Base-by-base conservation (phyloP, 2,329 filamentous ascomycete genomes). In the Fusarium keratoplasticum region DNA sequence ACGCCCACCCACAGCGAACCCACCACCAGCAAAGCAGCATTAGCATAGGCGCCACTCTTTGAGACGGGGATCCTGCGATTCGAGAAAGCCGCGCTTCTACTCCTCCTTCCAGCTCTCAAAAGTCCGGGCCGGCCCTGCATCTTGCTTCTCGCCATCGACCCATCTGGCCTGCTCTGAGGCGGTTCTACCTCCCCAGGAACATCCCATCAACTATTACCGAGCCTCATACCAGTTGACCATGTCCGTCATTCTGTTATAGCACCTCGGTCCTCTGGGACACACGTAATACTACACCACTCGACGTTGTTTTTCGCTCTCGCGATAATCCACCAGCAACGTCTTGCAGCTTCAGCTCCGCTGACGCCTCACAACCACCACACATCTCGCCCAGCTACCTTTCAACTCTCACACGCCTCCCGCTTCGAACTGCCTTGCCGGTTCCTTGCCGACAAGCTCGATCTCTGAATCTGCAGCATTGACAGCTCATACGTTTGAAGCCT, bases 181-280 rank as follows among this genome's bases (percentile, higher is more conserved):
- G 25, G 58, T 72, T 63, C 55, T 52, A 69, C 58, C 61, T 61
- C 61, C 60, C 29, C 61, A 47, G 58, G 59, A 64, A 67, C 57
- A 59, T 57, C 60, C 59, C 60, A 59, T 74, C 63, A 58, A 76
- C 61, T 38, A 70, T 54, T 42, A 63, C 64, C 31, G 22, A 66
- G 42, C 66, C 64, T 64, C 35, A 69, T 73, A 63, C 61, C 70
- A 74, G 72, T 80, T 76, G 74, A 83, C 71, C 68, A 83, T 83
- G 82, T 81, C 74, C 67, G 75, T 70, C 70, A 63, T 70, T 67
- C 76, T 74, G 55, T 83, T 83, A 83, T 83, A 83, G 77, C 82
- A 80, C 64, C 33, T 74, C 77, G 62, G 82, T 83, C 82, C 82
- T 80, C 78, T 81, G 81, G 82, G 82, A 83, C 81, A 79, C 75